Percentiles rank a stretch among this genome's conserved stretches.
Evolutionary conservation across 306 rosid species (phyloP).

Genomic region (Cyclanthera cordifolia): DNA sequence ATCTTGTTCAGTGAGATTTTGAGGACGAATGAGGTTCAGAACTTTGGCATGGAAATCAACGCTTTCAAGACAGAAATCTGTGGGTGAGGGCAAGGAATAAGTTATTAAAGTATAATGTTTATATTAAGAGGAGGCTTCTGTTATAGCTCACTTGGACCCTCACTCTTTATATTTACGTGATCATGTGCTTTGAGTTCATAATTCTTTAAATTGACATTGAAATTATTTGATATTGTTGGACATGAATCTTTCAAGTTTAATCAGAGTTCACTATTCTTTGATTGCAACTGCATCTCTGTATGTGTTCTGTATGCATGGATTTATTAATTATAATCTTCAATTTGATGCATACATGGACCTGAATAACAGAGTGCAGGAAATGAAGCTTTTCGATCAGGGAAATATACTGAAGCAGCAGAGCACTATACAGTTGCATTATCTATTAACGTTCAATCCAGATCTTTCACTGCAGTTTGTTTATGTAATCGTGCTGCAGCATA

Average conservation of each 20-base stretch:
- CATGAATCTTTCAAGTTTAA: too few species aligned
- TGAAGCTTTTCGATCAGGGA: constrained; percentile 56
- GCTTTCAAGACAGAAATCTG: neutral
- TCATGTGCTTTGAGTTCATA: neutral
- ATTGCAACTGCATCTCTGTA: too few species aligned
- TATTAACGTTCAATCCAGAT: constrained; percentile 52
- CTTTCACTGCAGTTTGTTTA: constrained; percentile 74
- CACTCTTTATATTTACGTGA: neutral
- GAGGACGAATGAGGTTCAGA: neutral
- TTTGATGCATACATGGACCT: constrained; percentile 12
- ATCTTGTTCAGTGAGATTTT: neutral
- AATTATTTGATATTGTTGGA: neutral
- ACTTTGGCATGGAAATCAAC: neutral
- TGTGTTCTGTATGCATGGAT: neutral
- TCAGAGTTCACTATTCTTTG: too few species aligned
- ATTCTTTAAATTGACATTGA: neutral
- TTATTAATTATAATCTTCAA: constrained; percentile 3
- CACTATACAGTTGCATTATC: constrained; percentile 74
- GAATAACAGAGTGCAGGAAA: constrained; percentile 65
- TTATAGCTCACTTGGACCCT: neutral
- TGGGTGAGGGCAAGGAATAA: neutral
- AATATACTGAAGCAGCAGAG: constrained; percentile 60
- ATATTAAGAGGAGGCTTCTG: neutral
- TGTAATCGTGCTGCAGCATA: constrained; percentile 93
- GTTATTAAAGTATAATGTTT: neutral